Conservation (phyloP, 768 basidiomycete species). For the Roridomyces roridus region DNA sequence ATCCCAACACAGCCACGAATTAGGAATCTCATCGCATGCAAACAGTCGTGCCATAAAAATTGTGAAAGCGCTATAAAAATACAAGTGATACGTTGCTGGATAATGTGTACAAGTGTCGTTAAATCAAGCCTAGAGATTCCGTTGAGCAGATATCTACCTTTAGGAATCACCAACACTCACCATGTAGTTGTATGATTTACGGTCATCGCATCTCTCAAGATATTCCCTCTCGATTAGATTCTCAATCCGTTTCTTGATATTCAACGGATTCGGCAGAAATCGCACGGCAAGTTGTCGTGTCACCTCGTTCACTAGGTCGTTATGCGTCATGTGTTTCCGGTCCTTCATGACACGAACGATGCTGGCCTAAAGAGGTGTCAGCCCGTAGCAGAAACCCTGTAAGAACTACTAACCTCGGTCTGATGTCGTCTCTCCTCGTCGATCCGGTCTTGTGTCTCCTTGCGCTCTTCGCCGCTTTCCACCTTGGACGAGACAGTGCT, state of each 20-base stretch:
- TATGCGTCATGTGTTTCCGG: slow-evolving; percentile 87
- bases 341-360: slow-evolving; percentile 99
- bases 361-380: slow-evolving; percentile 70
- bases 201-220: slow-evolving; percentile 86
- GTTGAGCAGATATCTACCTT: not conserved
- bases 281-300: slow-evolving; percentile 83
- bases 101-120: not conserved
- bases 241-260: slow-evolving; percentile 95
- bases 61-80: not conserved
- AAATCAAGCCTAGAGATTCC: slow-evolving; percentile 7
- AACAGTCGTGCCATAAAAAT: not conserved
- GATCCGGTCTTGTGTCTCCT: slow-evolving; percentile 87
- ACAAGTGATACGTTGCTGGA: not conserved
- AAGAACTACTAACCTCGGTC: slow-evolving; percentile 70
- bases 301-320: slow-evolving; percentile 89
- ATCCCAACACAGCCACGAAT: no score
- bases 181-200: slow-evolving; percentile 88
- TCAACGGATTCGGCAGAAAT: slow-evolving; percentile 84
- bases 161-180: slow-evolving; percentile 29
- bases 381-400: not conserved
- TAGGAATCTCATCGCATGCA: no score
- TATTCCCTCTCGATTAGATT: slow-evolving; percentile 97
- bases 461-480: slow-evolving; percentile 85
- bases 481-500: slow-evolving; percentile 87
- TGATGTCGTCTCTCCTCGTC: slow-evolving; percentile 92